Percentiles rank a stretch among this genome's conserved stretches.
These are phyloP conservation scores for Colletotrichum navitas DNA, from an alignment of 2,329 filamentous ascomycete genomes.

Conservation along the genomic window DNA sequence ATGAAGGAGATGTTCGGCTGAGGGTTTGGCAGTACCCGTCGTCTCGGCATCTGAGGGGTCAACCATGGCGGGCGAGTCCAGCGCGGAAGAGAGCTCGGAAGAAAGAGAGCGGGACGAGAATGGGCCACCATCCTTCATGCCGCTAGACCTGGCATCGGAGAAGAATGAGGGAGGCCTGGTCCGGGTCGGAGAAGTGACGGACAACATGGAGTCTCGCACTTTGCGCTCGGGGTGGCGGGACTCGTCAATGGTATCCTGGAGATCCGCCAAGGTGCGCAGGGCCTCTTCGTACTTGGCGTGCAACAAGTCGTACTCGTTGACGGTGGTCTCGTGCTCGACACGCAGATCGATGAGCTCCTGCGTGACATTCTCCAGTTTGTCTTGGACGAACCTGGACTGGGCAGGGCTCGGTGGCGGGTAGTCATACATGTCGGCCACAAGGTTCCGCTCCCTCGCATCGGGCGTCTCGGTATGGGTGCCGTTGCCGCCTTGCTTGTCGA, in stretches of 20 bases:
- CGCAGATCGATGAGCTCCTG: constrained; percentile 92
- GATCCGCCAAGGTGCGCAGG: constrained; percentile 81
- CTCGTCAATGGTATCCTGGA: constrained; percentile 89
- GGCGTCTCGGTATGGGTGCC: constrained; percentile 2
- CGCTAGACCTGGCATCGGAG: constrained; percentile 79
- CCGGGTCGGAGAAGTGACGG: constrained; percentile 61
- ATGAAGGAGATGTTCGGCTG: constrained; percentile 53
- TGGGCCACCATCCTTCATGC: constrained; percentile 74
- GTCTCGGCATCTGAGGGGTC: constrained; percentile 73
- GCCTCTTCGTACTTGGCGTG: constrained; percentile 93
- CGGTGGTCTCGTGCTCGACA: constrained; percentile 87
- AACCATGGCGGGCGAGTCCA: constrained; percentile 77
- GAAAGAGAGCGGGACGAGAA: constrained; percentile 90
- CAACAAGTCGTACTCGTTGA: constrained; percentile 84
- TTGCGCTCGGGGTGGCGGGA: constrained; percentile 71
- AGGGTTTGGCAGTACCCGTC: constrained; percentile 57
- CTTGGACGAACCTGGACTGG: constrained; percentile 87
- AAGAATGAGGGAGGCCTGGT: constrained; percentile 85
- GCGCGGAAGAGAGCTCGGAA: constrained; percentile 90
- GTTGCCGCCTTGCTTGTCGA: constrained; percentile 41
- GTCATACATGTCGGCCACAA: constrained; percentile 46
- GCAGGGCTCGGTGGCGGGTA: constrained; percentile 76
- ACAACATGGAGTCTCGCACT: constrained; percentile 68
- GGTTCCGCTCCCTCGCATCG: constrained; percentile 38
- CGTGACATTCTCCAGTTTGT: constrained; percentile 91